phyloP scores from a whole-genome alignment of 106 monocot species.

The Apostasia shenzhenica region DNA sequence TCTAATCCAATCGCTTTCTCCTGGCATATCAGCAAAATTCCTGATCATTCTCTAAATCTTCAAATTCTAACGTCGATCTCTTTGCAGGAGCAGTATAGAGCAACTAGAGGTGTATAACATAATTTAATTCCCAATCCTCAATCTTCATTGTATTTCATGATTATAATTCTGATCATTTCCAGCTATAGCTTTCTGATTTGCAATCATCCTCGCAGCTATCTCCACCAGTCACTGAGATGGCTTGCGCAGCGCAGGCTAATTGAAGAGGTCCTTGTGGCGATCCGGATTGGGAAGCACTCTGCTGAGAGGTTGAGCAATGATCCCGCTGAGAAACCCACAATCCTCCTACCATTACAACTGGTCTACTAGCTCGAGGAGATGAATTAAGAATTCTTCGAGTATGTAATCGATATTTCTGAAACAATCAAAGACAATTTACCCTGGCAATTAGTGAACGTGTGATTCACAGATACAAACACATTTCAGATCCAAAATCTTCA shows the following conservation, averaged over 20 bases:
- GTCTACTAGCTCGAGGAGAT: slow-evolving; percentile 9
- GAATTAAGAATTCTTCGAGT: slow-evolving; percentile 32
- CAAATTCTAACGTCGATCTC: no score
- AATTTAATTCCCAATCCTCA: no score
- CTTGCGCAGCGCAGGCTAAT: slow-evolving; percentile 15
- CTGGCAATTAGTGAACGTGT: background rate
- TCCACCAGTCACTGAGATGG: slow-evolving; percentile 29
- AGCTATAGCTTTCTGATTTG: slow-evolving; percentile 16
- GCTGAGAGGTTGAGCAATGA: slow-evolving; percentile 15
- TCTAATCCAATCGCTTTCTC: no score
- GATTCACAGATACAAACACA: background rate
- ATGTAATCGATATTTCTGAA: slow-evolving; percentile 86
- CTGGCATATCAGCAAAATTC: no score
- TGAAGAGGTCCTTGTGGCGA: slow-evolving; percentile 78
- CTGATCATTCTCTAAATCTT: no score
- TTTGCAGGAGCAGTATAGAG: no score
- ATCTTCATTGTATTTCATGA: no score
- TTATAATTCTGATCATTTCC: slow-evolving; percentile 8
- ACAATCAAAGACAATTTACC: background rate
- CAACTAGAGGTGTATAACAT: no score
- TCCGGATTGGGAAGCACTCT: slow-evolving; percentile 42
- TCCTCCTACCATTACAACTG: slow-evolving; percentile 40
- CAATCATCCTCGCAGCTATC: slow-evolving; percentile 45
- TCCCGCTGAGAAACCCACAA: slow-evolving; percentile 34
- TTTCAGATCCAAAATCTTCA: no score